A percentile compares a stretch with the other conserved stretches of the same genome.
These are phyloP conservation scores for Coleophoma eucalyptorum DNA, from an alignment of 2,329 filamentous ascomycete genomes.

Conservation along the genomic window DNA sequence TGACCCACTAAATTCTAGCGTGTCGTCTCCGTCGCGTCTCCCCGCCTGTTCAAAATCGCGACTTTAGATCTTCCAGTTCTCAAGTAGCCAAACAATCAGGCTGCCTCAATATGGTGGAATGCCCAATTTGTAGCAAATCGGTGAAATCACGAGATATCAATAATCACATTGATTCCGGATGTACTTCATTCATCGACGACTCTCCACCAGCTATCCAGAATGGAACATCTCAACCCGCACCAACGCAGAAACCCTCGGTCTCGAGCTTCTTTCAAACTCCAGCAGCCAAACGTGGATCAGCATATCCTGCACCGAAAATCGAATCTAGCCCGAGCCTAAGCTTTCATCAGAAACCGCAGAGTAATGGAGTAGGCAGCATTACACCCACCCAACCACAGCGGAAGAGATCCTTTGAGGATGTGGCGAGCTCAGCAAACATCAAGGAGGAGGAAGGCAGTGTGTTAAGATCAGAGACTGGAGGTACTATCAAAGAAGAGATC, in stretches of 20 bases:
- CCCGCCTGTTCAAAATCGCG: too few species aligned
- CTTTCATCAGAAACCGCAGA: slow-evolving; percentile 28
- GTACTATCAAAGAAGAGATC: neutral
- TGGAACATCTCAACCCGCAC: slow-evolving; percentile 38
- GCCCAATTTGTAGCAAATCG: slow-evolving; percentile 74
- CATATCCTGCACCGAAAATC: slow-evolving; percentile 20
- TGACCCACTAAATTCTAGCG: too few species aligned
- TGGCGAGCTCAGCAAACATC: neutral
- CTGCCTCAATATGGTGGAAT: slow-evolving; percentile 51
- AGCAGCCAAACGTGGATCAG: slow-evolving; percentile 46
- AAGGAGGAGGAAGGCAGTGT: slow-evolving; percentile 9
- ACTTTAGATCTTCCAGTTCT: too few species aligned
- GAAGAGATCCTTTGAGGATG: slow-evolving; percentile 27
- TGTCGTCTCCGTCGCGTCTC: too few species aligned
- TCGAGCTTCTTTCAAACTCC: slow-evolving; percentile 61
- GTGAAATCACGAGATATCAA: slow-evolving; percentile 79
- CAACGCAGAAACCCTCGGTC: slow-evolving; percentile 37
- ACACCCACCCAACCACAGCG: slow-evolving; percentile 16
- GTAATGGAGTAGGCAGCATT: slow-evolving; percentile 15
- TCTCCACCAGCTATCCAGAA: slow-evolving; percentile 33
- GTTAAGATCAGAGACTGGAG: too few species aligned
- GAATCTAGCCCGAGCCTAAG: slow-evolving; percentile 29
- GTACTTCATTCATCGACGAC: slow-evolving; percentile 59
- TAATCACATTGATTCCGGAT: slow-evolving; percentile 83
- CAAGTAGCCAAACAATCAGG: too few species aligned